Base-by-base conservation (phyloP, 139 green algal species). In the Raphidocelis subcapitata region DNA sequence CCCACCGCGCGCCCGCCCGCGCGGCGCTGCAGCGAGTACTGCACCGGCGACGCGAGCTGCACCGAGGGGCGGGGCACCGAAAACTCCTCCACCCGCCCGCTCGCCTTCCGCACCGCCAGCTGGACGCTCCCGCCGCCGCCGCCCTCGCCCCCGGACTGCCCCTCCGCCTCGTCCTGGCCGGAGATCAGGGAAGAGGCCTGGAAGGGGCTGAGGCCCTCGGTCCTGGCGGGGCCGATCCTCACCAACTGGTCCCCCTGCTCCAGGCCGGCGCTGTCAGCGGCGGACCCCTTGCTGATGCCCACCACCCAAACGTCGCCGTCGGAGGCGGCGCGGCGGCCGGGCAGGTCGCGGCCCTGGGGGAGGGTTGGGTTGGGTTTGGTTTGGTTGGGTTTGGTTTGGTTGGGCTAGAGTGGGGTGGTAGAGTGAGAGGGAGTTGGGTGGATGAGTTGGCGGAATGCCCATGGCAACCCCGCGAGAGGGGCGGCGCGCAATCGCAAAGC, bases 161-260 rank as follows among this genome's bases (percentile, higher is more conserved):
- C 41, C 8, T 49, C 41, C 8, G 41, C 69, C 60, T 77, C 70
- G 12, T 69, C 60, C n/a, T 60, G 70, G 4, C 60, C 70, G 35
- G 70, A 49, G 35, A 82, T 81, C 8, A 81, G 59, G 3, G 81
- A 70, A n/a, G 69, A 36, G 2, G 65, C 74, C 67, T 82, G 75
- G 67, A 83, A 88, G 32, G 70, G 79, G 16, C 28, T 75, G 2
- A 64, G 52, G 24, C 47, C 23, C 5, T 20, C 10, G 21, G 66
- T 18, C 2, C 21, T 33, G 36, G 23, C 32, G 8, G 82, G 84
- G 47, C 94, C 83, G 65, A 98, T 84, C 26, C 68, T 67, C 20
- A 99, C 47, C 29, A 99, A 49, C 78, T 97, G 73, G 76, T 99
- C 95, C 0, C 92, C 92, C 72, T 94, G 89, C 49, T 84, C 49